Base-by-base conservation (phyloP, 257 asterid genomes). In the Nicotiana tomentosiformis region DNA sequence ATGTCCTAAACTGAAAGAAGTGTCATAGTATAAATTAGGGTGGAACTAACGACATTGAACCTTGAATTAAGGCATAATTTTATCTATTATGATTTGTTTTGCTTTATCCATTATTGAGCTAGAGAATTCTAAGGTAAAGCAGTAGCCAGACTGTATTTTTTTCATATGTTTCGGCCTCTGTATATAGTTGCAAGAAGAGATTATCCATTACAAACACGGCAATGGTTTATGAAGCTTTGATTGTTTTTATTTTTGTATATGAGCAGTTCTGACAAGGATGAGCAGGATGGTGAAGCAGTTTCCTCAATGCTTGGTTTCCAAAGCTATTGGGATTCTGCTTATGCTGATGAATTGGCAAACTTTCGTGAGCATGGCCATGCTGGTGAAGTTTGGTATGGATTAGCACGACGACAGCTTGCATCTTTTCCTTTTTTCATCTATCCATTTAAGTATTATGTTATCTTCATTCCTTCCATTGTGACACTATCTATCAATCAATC, bases 251-350 rank as follows among this genome's bases (percentile, higher is more conserved):
- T 70, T 70, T 70, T 20, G 35, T 51, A 43, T 35, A 37, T 65
- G 20, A 68, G 86, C 92, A 91, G 98, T 82, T 96, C 98, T 82
- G 99, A 96, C 88, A 96, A 96, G 86, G 99, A 96, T 82, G 98
- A 96, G 85, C 93, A 90, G 60, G 99, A 96, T 83, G 87, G 89
- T 1, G 99, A 94, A 78, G 85, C 91, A 39, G 95, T 84, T 81
- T 87, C 95, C 49, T 94, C 98, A 26, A 89, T 92, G 97, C 88
- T 96, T 83, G 99, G 99, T 79, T 92, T 92, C 85, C 99, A 94
- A 90, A 94, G 98, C 86, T 94, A 94, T 79, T 96, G 99, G 99
- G 97, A 96, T 86, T 87, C 98, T 68, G 77, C 97, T 10, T 96
- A 96, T 89, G 97, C 99, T 0, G 98, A 92, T 85, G 98, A 96